Evolutionary conservation across 352 stramenopile species (phyloP).

Genomic region (Globisporangium iwayamae): DNA sequence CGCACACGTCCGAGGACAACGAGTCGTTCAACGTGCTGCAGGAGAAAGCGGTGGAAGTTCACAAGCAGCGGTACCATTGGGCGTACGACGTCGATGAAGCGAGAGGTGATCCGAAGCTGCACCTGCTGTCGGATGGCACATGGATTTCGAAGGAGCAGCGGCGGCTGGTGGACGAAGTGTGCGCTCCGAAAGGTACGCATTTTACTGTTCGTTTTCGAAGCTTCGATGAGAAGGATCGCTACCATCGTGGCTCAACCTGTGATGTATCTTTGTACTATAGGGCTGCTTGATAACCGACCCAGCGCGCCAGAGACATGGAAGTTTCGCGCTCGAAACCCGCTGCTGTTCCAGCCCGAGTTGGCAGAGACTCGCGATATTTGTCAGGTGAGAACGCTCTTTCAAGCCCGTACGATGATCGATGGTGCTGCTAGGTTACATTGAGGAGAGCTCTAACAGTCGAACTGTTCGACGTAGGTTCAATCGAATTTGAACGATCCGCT

Average conservation of each 20-base stretch:
- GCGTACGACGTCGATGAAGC: slow-evolving; percentile 54
- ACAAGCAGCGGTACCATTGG: slow-evolving; percentile 75
- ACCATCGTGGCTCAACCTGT: slow-evolving; percentile 4
- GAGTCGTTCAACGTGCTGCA: slow-evolving; percentile 73
- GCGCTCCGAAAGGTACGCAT: slow-evolving; percentile 44
- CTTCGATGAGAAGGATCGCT: not conserved
- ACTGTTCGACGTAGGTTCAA: slow-evolving; percentile 21
- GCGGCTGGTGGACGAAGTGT: slow-evolving; percentile 52
- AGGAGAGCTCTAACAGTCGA: not conserved
- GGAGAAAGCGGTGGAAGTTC: slow-evolving; percentile 61
- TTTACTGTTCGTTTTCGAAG: not conserved
- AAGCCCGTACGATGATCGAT: not conserved
- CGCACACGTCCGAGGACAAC: slow-evolving; percentile 86
- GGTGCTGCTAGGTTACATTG: not conserved
- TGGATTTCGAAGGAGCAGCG: slow-evolving; percentile 72
- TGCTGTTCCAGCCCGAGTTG: slow-evolving; percentile 76
- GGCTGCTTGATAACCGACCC: slow-evolving; percentile 52
- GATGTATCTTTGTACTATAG: slow-evolving; percentile 19
- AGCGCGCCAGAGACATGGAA: slow-evolving; percentile 70
- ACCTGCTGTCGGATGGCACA: slow-evolving; percentile 62
- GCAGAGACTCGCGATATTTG: slow-evolving; percentile 55
- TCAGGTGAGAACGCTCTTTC: slow-evolving; percentile 27
- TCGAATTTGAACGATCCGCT: slow-evolving; percentile 14
- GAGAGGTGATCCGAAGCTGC: slow-evolving; percentile 61
- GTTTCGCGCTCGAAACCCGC: slow-evolving; percentile 66